Evolutionary conservation across 2,329 filamentous ascomycete species (phyloP).

Genomic region (Aspergillus cejpii): DNA sequence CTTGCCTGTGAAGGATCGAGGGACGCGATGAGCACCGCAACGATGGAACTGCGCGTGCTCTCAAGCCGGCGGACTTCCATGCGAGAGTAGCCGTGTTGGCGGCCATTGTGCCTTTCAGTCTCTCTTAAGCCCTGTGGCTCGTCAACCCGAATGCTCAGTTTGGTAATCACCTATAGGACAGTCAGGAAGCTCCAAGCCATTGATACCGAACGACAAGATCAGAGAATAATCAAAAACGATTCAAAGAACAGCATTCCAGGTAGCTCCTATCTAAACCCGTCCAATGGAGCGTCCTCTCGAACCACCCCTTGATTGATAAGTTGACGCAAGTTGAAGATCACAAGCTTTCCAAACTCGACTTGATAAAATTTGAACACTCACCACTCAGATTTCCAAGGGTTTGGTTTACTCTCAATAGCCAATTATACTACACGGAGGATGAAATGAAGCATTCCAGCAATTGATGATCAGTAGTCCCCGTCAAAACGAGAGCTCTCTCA

Average conservation of each 20-base stretch:
- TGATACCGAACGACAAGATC: no score
- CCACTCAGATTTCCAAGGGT: no score
- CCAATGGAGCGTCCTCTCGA: no score
- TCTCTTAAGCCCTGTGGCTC: background rate
- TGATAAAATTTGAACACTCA: no score
- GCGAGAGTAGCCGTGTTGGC: slow-evolving; percentile 20
- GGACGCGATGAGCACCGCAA: slow-evolving; percentile 23
- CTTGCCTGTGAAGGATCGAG: slow-evolving; percentile 7
- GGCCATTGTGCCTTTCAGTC: slow-evolving; percentile 16
- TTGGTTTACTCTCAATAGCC: no score
- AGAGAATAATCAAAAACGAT: background rate
- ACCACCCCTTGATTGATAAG: no score
- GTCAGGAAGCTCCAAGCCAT: background rate
- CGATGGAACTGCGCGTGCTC: slow-evolving; percentile 20
- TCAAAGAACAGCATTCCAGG: no score
- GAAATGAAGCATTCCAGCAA: no score
- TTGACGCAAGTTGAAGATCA: no score
- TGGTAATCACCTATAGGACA: background rate
- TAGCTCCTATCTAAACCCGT: no score
- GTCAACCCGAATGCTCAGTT: background rate
- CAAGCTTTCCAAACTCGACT: no score
- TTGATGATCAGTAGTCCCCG: slow-evolving; percentile 1
- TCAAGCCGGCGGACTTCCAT: slow-evolving; percentile 21
- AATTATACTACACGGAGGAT: no score
- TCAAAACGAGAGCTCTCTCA: background rate